These are phyloP conservation scores for Hura crepitans DNA, from an alignment of 441 rosid species.

Conservation along the genomic window DNA sequence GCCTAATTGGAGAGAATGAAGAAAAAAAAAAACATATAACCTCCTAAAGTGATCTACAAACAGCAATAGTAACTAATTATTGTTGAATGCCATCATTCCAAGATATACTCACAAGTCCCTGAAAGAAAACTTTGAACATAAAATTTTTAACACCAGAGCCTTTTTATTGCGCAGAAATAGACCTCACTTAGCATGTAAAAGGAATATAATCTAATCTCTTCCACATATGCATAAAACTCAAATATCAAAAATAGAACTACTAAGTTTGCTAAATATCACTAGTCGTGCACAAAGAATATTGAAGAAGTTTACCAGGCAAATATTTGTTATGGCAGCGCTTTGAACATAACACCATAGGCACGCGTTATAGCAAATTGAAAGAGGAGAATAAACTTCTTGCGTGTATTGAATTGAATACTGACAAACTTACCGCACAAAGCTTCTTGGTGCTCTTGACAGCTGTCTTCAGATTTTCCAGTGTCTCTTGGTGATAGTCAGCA, in stretches of 20 bases:
- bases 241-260: not conserved
- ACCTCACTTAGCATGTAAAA: conserved; percentile 1
- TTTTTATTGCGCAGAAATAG: not conserved
- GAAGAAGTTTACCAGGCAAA: not conserved
- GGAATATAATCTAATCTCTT: not conserved
- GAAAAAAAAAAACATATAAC: not conserved
- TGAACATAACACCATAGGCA: not conserved
- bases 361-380: not conserved
- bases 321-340: not conserved
- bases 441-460: conserved; percentile 72
- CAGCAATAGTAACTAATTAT: not conserved
- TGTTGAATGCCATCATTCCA: not conserved
- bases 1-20: not conserved
- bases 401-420: not conserved
- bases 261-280: not conserved
- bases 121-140: not conserved
- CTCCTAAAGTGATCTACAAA: not conserved
- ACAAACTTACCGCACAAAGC: conserved; percentile 68
- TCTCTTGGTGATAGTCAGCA: conserved; percentile 67
- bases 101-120: not conserved
- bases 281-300: not conserved
- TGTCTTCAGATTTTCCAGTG: conserved; percentile 63
- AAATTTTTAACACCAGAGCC: not conserved
- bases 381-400: not conserved
- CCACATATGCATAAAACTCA: not conserved